Evolutionary conservation across 768 basidiomycete genomes (phyloP).

Genomic region (Lentinula detonsa): DNA sequence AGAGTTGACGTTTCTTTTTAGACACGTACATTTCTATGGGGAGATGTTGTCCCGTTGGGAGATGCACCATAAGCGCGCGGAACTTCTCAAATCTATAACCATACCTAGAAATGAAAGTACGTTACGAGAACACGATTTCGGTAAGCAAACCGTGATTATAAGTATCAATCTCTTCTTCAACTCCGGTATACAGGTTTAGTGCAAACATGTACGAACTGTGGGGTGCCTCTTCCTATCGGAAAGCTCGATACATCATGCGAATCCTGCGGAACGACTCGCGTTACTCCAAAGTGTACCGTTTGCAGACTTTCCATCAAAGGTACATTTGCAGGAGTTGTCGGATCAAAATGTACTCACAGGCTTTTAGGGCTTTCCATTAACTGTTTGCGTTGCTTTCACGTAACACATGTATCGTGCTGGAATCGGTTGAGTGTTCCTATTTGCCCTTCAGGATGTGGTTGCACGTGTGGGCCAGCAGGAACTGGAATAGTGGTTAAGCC

Average conservation of each 20-base stretch:
- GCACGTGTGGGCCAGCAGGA: constrained; percentile 32
- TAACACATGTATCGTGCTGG: constrained; percentile 66
- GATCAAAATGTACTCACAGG: neutral
- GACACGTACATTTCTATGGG: constrained; percentile 66
- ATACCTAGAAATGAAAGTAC: constrained; percentile 22
- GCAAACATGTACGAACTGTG: constrained; percentile 42
- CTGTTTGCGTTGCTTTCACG: constrained; percentile 57
- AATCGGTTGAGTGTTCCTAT: constrained; percentile 38
- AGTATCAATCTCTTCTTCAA: neutral
- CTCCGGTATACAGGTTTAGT: constrained; percentile 31
- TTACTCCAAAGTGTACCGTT: constrained; percentile 55
- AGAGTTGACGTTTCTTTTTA: neutral
- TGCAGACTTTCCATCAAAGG: constrained; percentile 77
- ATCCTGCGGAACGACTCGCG: constrained; percentile 34
- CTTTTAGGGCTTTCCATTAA: constrained; percentile 52
- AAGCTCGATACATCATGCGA: constrained; percentile 32
- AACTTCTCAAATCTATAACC: constrained; percentile 61
- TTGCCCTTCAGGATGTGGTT: constrained; percentile 69
- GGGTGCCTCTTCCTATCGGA: constrained; percentile 19
- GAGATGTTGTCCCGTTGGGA: constrained; percentile 74
- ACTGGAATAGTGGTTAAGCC: neutral
- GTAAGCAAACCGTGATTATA: constrained; percentile 4
- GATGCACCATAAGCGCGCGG: constrained; percentile 61
- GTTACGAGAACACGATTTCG: neutral
- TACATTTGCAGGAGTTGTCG: constrained; percentile 16